Evolutionary conservation across 2,329 filamentous ascomycete genomes (phyloP), one percentile per base, ranked within the genome.

Genomic region (Bipolaris zeicola): DNA sequence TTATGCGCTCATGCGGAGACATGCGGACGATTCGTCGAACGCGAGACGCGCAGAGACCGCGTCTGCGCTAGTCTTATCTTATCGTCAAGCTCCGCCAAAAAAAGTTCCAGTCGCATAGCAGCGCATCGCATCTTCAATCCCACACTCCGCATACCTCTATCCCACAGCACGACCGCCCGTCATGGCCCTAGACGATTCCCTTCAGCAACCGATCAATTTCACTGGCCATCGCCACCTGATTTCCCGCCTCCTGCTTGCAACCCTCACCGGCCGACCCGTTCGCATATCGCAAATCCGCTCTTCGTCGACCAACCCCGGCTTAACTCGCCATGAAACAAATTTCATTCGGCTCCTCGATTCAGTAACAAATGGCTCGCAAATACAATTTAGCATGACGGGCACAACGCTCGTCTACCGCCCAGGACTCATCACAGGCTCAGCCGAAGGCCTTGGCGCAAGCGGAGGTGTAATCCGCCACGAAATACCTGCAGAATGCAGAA

Each of bases 361-460:
- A 65, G 84, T 99, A 69, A 99, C 95, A 71, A 99, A 99, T 82
- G 95, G 95, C 78, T 91, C 90, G 55, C 88, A 90, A 53, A 92
- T 98, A 79, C 93, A 97, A 71, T 96, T 99, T 67, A 96, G 92
- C 10, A 95, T 96, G 79, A 97, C 92, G 1, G 95, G 95, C 73
- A 98, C 95, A 0, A 93, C 92, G 1, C 85, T 99, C 53, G 89
- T 93, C 36, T 99, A 96, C 79, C 89, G 91, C 64, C 95, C 95
- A 0, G 95, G 95, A 34, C 82, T 99, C 38, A 96, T 99, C 69
- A 95, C 92, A 0, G 95, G 95, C 60, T 89, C 88, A 44, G 87
- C 90, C 22, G 83, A 90, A 18, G 92, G 91, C 16, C 84, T 88
- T 47, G 91, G 91, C 67, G 88, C 90, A 36, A 81, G 85, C 44